Conservation (phyloP, 345 rosid genomes). For the Eutrema heterophyllum region DNA sequence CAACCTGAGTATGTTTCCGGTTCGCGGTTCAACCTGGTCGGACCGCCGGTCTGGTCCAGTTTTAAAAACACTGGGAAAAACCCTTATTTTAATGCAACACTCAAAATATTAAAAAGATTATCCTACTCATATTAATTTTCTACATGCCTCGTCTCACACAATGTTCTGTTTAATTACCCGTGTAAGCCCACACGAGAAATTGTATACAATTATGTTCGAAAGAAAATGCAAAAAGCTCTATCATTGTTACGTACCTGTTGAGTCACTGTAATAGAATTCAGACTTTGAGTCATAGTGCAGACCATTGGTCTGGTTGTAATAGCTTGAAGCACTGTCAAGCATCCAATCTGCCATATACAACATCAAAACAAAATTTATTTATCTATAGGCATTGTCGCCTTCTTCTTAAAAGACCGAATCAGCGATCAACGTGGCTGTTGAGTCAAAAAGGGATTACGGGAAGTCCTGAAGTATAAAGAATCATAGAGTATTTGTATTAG, state of each 20-base stretch:
- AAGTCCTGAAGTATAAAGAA: slow-evolving; percentile 16
- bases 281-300: slow-evolving; percentile 76
- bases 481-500: slow-evolving; percentile 12
- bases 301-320: slow-evolving; percentile 51
- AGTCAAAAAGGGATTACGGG: slow-evolving; percentile 33
- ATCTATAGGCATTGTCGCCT: slow-evolving; percentile 7
- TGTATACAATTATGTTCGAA: background rate
- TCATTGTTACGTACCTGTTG: slow-evolving; percentile 48
- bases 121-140: too few species aligned
- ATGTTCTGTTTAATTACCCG: slow-evolving; percentile 55
- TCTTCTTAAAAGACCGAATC: slow-evolving; percentile 12
- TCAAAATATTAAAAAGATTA: too few species aligned
- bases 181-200: slow-evolving; percentile 11
- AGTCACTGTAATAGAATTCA: slow-evolving; percentile 79
- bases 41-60: too few species aligned
- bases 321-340: slow-evolving; percentile 57
- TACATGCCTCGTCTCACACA: slow-evolving; percentile 95
- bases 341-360: slow-evolving; percentile 65
- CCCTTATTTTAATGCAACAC: too few species aligned
- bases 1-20: too few species aligned
- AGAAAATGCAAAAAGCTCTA: background rate
- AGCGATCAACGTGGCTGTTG: slow-evolving; percentile 30
- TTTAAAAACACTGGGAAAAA: too few species aligned
- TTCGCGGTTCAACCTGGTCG: too few species aligned
- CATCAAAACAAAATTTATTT: background rate